phyloP scores from a whole-genome alignment of 2,329 filamentous ascomycete genomes.

The Ascochyta viciae-villosae region DNA sequence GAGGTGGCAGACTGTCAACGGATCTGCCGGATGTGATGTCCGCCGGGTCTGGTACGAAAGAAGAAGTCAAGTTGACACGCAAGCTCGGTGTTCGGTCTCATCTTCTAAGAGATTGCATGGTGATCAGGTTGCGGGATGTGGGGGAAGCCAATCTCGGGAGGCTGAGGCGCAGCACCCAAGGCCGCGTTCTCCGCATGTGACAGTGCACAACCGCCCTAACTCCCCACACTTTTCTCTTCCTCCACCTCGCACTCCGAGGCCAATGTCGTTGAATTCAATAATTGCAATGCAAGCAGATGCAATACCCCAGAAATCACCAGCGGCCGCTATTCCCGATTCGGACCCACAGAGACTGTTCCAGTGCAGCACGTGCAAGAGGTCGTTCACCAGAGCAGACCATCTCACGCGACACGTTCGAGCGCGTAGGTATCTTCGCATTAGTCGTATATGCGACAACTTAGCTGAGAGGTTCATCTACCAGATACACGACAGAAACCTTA shows the following conservation, averaged over 20 bases:
- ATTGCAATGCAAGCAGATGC: conserved; percentile 28
- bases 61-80: not conserved
- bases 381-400: conserved; percentile 61
- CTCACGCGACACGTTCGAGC: conserved; percentile 61
- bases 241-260: conserved; percentile 33
- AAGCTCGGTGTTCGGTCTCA: conserved; percentile 1
- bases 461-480: conserved; percentile 3
- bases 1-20: not conserved
- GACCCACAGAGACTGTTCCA: conserved; percentile 50
- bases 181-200: not conserved
- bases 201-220: conserved; percentile 18
- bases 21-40: not conserved
- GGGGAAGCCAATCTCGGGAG: conserved; percentile 1
- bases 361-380: conserved; percentile 61
- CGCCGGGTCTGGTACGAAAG: not conserved
- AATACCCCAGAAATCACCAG: conserved; percentile 7
- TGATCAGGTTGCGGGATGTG: conserved; percentile 19
- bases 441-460: not conserved
- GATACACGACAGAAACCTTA: conserved; percentile 56
- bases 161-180: not conserved
- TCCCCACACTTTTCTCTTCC: conserved; percentile 21
- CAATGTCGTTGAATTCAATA: conserved; percentile 17
- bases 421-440: conserved; percentile 40
- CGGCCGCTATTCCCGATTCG: conserved; percentile 22
- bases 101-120: not conserved